Percentiles rank a stretch among this genome's conserved stretches.
Conservation (phyloP, 768 basidiomycete species). For the Leccinum broughii region DNA sequence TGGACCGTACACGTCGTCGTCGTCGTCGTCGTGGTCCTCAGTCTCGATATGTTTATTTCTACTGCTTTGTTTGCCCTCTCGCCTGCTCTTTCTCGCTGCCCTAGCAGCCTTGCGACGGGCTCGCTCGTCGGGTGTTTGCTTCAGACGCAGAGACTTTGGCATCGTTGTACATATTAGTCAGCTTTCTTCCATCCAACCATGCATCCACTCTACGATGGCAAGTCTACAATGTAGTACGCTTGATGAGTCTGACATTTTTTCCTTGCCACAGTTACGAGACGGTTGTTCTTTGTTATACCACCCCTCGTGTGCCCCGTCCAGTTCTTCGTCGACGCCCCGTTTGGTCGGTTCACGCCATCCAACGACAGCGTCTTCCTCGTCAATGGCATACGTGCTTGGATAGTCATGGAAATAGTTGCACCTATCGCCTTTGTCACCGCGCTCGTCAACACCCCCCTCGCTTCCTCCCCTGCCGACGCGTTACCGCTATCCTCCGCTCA, state of each 20-base stretch:
- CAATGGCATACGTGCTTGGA: constrained; percentile 70
- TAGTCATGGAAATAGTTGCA: constrained; percentile 71
- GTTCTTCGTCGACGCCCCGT: constrained; percentile 70
- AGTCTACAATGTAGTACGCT: not conserved
- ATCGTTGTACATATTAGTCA: constrained; percentile 30
- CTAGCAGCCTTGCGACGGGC: constrained; percentile 42
- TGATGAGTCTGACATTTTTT: constrained; percentile 13
- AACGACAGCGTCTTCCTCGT: constrained; percentile 48
- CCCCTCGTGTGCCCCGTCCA: constrained; percentile 36
- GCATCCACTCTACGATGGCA: not conserved
- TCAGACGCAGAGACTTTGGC: constrained; percentile 55
- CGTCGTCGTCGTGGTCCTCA: not conserved
- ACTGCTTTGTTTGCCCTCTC: constrained; percentile 4
- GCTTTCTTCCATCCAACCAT: not conserved
- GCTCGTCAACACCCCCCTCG: constrained; percentile 51
- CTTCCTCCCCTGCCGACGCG: constrained; percentile 32
- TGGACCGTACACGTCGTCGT: constrained; percentile 21
- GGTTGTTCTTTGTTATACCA: constrained; percentile 48
- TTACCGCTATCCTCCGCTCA: constrained; percentile 41
- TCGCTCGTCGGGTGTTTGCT: constrained; percentile 54
- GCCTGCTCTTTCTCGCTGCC: not conserved
- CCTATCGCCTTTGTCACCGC: constrained; percentile 55
- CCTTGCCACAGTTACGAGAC: constrained; percentile 38
- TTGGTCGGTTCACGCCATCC: constrained; percentile 69
- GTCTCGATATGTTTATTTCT: not conserved